phyloP scores from a whole-genome alignment of 805 yeast genomes.

The Kurtzmaniella cleridarum region DNA sequence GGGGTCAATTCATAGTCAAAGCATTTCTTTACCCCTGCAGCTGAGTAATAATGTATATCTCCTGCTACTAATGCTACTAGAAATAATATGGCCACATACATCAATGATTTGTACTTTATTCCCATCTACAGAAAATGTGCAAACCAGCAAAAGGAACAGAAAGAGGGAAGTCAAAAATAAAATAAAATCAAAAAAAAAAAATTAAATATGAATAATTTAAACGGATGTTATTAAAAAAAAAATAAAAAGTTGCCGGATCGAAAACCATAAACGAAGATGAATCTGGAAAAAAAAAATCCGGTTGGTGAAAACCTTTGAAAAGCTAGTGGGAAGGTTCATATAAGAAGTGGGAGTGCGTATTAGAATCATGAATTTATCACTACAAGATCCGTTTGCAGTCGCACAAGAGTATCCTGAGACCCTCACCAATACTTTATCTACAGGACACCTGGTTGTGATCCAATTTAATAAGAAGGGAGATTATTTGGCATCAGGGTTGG shows the following conservation, averaged over 20 bases:
- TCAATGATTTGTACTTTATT: slow-evolving; percentile 12
- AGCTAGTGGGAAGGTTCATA: background rate
- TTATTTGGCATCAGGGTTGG: slow-evolving; percentile 75
- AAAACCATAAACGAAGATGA: background rate
- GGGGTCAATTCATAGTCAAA: slow-evolving; percentile 51
- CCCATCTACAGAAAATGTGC: background rate
- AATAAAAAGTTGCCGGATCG: background rate
- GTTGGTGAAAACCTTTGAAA: background rate
- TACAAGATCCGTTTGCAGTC: slow-evolving; percentile 86
- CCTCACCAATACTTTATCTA: slow-evolving; percentile 57
- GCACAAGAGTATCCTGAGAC: slow-evolving; percentile 89
- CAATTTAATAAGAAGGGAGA: slow-evolving; percentile 74
- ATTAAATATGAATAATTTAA: background rate
- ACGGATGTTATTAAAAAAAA: background rate
- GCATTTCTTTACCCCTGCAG: slow-evolving; percentile 49
- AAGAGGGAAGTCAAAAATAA: background rate
- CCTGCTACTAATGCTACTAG: slow-evolving; percentile 7
- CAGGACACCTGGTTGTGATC: slow-evolving; percentile 61
- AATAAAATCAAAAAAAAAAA: too few species aligned
- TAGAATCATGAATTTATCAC: slow-evolving; percentile 61
- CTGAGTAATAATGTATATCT: slow-evolving; percentile 44
- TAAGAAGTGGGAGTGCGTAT: background rate
- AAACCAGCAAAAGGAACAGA: background rate
- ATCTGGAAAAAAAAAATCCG: too few species aligned
- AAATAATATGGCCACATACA: slow-evolving; percentile 20